These are phyloP conservation scores for Oryza meyeriana DNA, from an alignment of 176 grass and related monocot species.

Conservation along the genomic window DNA sequence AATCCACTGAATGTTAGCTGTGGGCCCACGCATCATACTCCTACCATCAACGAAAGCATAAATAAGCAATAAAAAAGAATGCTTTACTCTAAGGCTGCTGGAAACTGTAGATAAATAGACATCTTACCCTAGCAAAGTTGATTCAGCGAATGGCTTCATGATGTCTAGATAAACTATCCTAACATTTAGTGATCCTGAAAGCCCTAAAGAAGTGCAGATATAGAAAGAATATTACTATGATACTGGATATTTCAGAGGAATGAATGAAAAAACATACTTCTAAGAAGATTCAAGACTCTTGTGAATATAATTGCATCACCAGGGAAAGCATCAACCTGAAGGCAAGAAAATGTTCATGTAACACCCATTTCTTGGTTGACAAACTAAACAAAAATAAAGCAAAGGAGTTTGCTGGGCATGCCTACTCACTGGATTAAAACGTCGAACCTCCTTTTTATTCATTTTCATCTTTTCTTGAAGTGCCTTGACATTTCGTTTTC, in stretches of 20 bases:
- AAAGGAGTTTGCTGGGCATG: constrained; percentile 7
- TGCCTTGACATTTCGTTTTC: constrained; percentile 69
- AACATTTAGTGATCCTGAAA: constrained; percentile 89
- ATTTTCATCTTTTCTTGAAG: constrained; percentile 80
- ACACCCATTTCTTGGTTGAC: not conserved
- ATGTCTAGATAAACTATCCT: constrained; percentile 85
- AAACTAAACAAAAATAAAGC: not conserved
- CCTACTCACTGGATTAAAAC: constrained; percentile 88
- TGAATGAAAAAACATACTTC: constrained; percentile 53
- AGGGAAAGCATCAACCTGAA: constrained; percentile 96
- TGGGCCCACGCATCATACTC: constrained; percentile 38
- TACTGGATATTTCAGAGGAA: constrained; percentile 2
- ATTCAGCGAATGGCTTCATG: constrained; percentile 99
- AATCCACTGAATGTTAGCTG: constrained; percentile 60
- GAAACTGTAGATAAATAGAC: constrained; percentile 1
- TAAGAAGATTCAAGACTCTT: constrained; percentile 98
- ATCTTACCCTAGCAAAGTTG: constrained; percentile 76
- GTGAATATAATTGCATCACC: constrained; percentile 95
- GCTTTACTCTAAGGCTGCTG: constrained; percentile 15
- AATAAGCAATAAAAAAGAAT: constrained; percentile 22
- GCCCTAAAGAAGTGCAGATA: constrained; percentile 44
- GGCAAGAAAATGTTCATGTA: constrained; percentile 11
- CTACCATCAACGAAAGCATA: constrained; percentile 41
- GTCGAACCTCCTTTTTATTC: constrained; percentile 71
- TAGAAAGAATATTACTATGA: constrained; percentile 9